These are phyloP conservation scores for Tetrapisispora iriomotensis DNA, from an alignment of 805 yeast species.

Conservation along the genomic window DNA sequence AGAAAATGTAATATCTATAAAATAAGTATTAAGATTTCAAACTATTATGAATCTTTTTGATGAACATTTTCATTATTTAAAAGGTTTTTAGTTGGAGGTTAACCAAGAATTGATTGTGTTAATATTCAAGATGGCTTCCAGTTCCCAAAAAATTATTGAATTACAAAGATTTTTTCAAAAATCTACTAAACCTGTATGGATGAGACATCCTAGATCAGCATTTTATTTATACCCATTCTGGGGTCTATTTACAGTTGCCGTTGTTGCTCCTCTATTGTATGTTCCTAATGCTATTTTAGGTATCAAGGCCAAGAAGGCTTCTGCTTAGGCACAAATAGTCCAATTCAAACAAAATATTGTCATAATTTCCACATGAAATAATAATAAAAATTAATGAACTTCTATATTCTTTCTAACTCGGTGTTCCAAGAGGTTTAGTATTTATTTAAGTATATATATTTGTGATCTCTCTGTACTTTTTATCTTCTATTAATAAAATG, in stretches of 20 bases:
- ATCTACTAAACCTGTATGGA: conserved; percentile 49
- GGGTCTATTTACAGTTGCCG: conserved; percentile 59
- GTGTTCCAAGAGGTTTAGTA: no score
- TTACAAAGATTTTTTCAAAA: conserved; percentile 50
- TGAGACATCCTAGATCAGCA: conserved; percentile 61
- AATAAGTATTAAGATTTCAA: no score
- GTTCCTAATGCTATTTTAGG: conserved; percentile 65
- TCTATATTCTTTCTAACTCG: neutral
- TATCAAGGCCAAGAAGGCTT: conserved; percentile 40
- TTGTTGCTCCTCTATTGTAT: conserved; percentile 57
- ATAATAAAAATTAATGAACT: neutral
- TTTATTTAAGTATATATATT: no score
- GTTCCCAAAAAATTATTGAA: conserved; percentile 39
- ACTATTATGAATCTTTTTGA: neutral
- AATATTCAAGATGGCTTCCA: conserved; percentile 1
- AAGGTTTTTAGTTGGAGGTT: no score
- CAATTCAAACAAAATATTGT: no score
- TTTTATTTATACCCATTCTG: conserved; percentile 67
- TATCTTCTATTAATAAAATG: no score
- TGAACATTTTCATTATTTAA: no score
- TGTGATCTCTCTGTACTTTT: no score
- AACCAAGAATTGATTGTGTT: no score
- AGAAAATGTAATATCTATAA: no score
- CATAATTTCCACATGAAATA: neutral
- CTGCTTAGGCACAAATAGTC: no score